Evolutionary conservation across 2,329 filamentous ascomycete genomes (phyloP).

Genomic region (Thelonectria blattea): DNA sequence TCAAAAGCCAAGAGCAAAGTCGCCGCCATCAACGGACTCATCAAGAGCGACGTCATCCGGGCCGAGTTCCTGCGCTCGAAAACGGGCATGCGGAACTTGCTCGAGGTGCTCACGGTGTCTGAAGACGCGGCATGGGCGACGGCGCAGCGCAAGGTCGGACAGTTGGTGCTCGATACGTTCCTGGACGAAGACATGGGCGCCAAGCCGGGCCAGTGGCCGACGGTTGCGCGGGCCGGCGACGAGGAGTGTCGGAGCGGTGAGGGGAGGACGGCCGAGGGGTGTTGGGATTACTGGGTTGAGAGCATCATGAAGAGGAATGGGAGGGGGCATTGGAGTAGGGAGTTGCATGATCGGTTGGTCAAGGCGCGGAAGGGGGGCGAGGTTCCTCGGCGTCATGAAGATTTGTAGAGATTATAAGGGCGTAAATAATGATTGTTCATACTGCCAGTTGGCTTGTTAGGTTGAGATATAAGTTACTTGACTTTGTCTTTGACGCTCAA

Average conservation of each 20-base stretch:
- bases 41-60: constrained; percentile 60
- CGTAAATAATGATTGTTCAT: neutral
- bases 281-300: constrained; percentile 63
- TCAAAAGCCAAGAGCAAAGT: constrained; percentile 49
- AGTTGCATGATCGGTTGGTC: constrained; percentile 46
- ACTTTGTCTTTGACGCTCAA: too few relatives aligned
- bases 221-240: constrained; percentile 41
- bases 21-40: constrained; percentile 60
- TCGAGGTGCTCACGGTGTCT: constrained; percentile 55
- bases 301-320: constrained; percentile 47
- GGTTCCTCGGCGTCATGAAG: constrained; percentile 35
- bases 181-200: constrained; percentile 71
- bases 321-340: constrained; percentile 53
- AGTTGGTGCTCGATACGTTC: constrained; percentile 69
- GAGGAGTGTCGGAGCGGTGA: constrained; percentile 44
- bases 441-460: too few relatives aligned
- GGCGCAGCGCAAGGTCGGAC: constrained; percentile 60
- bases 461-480: too few relatives aligned
- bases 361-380: constrained; percentile 40
- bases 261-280: constrained; percentile 53
- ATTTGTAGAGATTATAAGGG: constrained; percentile 39
- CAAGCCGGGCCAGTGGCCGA: constrained; percentile 62
- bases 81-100: constrained; percentile 60
- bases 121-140: constrained; percentile 47
- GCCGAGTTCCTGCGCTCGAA: constrained; percentile 59